Evolutionary conservation across 2,329 filamentous ascomycete genomes (phyloP), one percentile per base, ranked within the genome.

Genomic region (Fusarium sp.): DNA sequence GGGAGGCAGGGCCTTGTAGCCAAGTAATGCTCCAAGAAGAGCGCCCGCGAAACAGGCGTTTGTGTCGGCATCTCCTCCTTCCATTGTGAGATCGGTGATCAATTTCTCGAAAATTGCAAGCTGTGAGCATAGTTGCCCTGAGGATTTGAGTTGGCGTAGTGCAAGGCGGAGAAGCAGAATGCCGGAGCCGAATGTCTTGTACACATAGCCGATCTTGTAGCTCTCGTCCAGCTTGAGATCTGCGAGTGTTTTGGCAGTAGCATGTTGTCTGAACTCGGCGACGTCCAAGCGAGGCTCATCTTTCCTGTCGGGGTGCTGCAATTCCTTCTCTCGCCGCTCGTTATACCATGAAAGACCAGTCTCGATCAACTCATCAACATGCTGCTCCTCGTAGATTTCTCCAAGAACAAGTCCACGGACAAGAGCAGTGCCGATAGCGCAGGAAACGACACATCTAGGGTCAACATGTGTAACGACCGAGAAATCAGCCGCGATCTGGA

Each of bases 51-150:
- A 83, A 44, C 82, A 84, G 8, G 83, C 84, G 60, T 87, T 86
- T 1, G 84, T 86, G 62, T 86, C 84, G 4, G 84, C 83, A 62
- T 87, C 84, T 1, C 84, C 85, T 3, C 82, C 85, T 35, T 80
- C 77, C 82, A 85, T 84, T 35, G 83, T 79, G 15, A 87, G 76
- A 8, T 82, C 77, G 0, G 81, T 82, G 14, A 86, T 82, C 13
- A 84, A 74, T 7, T 78, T 73, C 71, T 86, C 83, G 62, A 86
- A 86, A 5, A 79, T 48, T 2, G 57, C 22, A 6, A 65, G 68
- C 20, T 75, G 73, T 2, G 62, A 64, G 10, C 56, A 32, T 6
- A 77, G 27, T 7, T 61, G 50, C 2, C 58, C 53, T 7, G 65
- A 56, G 6, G 67, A 59, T 7, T 62, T 65, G 15, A 75, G 56